phyloP scores from a whole-genome alignment of 306 rosid genomes.

The Quercus cerris region DNA sequence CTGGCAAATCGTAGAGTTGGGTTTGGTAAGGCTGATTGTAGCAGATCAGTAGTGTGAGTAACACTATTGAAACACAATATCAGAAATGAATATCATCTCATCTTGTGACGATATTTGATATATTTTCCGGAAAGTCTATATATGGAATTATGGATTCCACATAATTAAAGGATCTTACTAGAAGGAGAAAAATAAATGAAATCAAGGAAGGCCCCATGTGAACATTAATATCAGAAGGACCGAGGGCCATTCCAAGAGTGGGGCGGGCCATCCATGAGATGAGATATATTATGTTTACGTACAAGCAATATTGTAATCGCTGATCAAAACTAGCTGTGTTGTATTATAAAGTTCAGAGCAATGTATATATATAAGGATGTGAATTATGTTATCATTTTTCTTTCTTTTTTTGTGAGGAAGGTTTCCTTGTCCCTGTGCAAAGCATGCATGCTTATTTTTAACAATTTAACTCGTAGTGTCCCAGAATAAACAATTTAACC shows the following conservation, averaged over 20 bases:
- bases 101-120: slow-evolving; percentile 1
- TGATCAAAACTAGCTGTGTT: too few species aligned
- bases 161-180: background rate
- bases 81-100: too few species aligned
- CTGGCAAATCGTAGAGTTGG: slow-evolving; percentile 56
- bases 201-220: background rate
- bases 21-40: slow-evolving; percentile 73
- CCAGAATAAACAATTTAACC: too few species aligned
- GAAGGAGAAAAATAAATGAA: background rate
- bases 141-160: background rate
- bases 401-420: too few species aligned
- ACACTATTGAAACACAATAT: too few species aligned
- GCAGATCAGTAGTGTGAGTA: slow-evolving; percentile 16
- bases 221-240: background rate
- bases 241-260: background rate
- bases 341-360: slow-evolving; percentile 1
- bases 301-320: too few species aligned
- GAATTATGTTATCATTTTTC: background rate
- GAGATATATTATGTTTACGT: too few species aligned
- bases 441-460: too few species aligned
- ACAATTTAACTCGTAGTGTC: too few species aligned
- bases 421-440: too few species aligned
- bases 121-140: slow-evolving; percentile 11
- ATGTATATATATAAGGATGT: slow-evolving; percentile 39
- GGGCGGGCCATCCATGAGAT: background rate